Conservation (phyloP, 228 moss, liverwort and hornwort genomes). For the Sphagnum magellanicum region DNA sequence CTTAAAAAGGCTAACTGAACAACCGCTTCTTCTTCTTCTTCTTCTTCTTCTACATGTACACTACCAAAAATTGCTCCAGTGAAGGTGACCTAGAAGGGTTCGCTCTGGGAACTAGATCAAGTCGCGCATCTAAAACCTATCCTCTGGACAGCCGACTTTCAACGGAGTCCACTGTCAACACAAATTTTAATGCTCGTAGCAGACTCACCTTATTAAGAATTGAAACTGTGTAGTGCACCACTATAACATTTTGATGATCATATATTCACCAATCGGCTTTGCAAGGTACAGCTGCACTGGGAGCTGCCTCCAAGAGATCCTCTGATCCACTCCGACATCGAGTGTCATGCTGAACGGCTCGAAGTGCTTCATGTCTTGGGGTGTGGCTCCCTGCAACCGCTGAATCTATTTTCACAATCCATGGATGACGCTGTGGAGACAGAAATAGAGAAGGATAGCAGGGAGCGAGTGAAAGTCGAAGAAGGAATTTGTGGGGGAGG, state of each 20-base stretch:
- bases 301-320: background rate
- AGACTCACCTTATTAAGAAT: slow-evolving; percentile 12
- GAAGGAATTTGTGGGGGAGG: too few species aligned
- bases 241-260: background rate
- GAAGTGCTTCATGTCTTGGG: too few species aligned
- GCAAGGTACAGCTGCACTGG: background rate
- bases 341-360: too few species aligned
- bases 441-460: too few species aligned
- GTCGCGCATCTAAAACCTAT: slow-evolving; percentile 33
- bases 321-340: too few species aligned
- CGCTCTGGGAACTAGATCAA: background rate
- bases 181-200: background rate
- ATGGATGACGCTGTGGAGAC: too few species aligned
- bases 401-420: too few species aligned
- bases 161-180: slow-evolving; percentile 8
- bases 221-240: slow-evolving; percentile 3
- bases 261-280: background rate
- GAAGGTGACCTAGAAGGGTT: slow-evolving; percentile 9
- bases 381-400: too few species aligned
- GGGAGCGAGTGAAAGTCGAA: too few species aligned
- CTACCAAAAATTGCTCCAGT: slow-evolving; percentile 37
- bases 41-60: background rate
- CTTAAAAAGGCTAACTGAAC: slow-evolving; percentile 8
- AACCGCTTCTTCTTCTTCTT: slow-evolving; percentile 4
- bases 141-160: slow-evolving; percentile 22